phyloP scores from a whole-genome alignment of 2,329 filamentous ascomycete genomes.

The Pseudocercospora pini-densiflorae region DNA sequence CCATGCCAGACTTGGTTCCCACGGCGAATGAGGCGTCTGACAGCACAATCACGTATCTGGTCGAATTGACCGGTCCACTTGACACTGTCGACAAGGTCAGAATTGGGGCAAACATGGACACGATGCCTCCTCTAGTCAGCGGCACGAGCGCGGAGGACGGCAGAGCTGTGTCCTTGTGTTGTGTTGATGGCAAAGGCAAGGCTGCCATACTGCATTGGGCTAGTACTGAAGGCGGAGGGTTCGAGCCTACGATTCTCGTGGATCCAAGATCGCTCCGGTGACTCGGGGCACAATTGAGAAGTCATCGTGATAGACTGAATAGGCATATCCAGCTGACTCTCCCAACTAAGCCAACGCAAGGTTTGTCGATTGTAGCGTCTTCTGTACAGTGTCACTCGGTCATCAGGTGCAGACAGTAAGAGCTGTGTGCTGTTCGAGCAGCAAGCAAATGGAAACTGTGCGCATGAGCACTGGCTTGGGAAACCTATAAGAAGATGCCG shows the following conservation, averaged over 20 bases:
- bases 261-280: conserved; percentile 32
- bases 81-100: conserved; percentile 34
- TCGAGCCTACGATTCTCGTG: conserved; percentile 33
- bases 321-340: not conserved
- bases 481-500: not conserved
- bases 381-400: not conserved
- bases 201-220: conserved; percentile 30
- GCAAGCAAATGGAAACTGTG: not conserved
- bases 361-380: not conserved
- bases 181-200: conserved; percentile 36
- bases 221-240: conserved; percentile 27
- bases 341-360: not conserved
- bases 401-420: not conserved
- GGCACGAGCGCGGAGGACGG: conserved; percentile 35
- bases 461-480: not conserved
- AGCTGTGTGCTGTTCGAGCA: not conserved
- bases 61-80: conserved; percentile 39
- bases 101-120: conserved; percentile 32
- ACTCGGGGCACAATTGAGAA: not conserved
- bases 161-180: conserved; percentile 35
- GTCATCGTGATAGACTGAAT: not conserved
- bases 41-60: conserved; percentile 32
- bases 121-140: conserved; percentile 31
- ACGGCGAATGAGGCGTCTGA: conserved; percentile 24
- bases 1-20: conserved; percentile 28